phyloP scores from a whole-genome alignment of 1,139 yeast species.

The Taphrina confusa region DNA sequence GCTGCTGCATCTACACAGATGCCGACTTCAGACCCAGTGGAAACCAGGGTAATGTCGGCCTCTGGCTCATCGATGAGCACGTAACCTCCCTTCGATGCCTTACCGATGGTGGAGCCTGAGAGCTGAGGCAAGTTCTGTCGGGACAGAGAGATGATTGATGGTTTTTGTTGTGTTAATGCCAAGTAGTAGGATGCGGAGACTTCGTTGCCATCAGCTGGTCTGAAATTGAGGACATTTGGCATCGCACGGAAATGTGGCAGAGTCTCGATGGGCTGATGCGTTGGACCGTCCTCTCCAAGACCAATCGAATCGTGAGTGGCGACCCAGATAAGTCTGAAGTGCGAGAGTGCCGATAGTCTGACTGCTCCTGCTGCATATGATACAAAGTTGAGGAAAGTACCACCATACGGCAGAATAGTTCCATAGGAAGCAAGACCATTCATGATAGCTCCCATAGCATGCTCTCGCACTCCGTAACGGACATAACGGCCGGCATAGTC shows the following conservation, averaged over 20 bases:
- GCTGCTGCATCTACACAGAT: slow-evolving; percentile 80
- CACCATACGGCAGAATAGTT: slow-evolving; percentile 91
- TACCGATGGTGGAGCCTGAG: slow-evolving; percentile 88
- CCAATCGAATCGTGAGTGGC: slow-evolving; percentile 99
- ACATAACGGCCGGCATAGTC: slow-evolving; percentile 89
- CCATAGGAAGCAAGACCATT: slow-evolving; percentile 98
- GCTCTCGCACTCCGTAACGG: slow-evolving; percentile 99
- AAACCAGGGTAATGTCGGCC: slow-evolving; percentile 77
- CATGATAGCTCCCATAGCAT: slow-evolving; percentile 99
- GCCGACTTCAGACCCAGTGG: slow-evolving; percentile 96
- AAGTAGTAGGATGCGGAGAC: slow-evolving; percentile 91
- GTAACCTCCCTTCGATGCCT: slow-evolving; percentile 96
- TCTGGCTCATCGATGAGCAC: slow-evolving; percentile 57
- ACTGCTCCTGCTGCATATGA: slow-evolving; percentile 98
- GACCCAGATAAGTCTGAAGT: slow-evolving; percentile 93
- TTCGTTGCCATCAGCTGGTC: slow-evolving; percentile 99
- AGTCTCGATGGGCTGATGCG: slow-evolving; percentile 99
- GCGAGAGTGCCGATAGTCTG: slow-evolving; percentile 90
- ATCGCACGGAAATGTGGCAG: slow-evolving; percentile 95
- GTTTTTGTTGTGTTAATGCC: slow-evolving; percentile 70
- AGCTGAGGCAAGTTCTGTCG: slow-evolving; percentile 98
- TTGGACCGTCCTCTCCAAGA: slow-evolving; percentile 99
- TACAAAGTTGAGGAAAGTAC: slow-evolving; percentile 97
- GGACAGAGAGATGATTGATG: slow-evolving; percentile 86
- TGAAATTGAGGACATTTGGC: slow-evolving; percentile 96